These are phyloP conservation scores for Xanthoconium purpureum DNA, from an alignment of 768 basidiomycete species.

Conservation along the genomic window DNA sequence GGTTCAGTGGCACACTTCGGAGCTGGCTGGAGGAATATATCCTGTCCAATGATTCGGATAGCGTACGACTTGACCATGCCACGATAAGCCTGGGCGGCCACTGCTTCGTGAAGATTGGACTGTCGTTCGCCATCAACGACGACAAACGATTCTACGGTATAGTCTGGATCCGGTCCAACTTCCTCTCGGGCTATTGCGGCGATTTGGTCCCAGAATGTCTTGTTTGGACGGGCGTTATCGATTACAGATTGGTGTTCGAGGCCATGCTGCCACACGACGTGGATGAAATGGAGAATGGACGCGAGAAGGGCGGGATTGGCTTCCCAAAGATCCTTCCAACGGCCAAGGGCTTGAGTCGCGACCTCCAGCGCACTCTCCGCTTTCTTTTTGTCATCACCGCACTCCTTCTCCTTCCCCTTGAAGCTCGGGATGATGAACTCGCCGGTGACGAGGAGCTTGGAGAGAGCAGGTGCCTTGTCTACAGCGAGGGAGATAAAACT, in stretches of 20 bases:
- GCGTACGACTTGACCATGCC: slow-evolving; percentile 72
- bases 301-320: slow-evolving; percentile 73
- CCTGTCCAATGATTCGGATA: slow-evolving; percentile 68
- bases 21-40: slow-evolving; percentile 62
- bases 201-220: slow-evolving; percentile 69
- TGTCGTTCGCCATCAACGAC: slow-evolving; percentile 36
- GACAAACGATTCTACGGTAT: slow-evolving; percentile 49
- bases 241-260: slow-evolving; percentile 66
- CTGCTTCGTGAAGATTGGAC: slow-evolving; percentile 58
- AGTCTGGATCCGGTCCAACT: slow-evolving; percentile 72
- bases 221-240: slow-evolving; percentile 52
- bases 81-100: slow-evolving; percentile 65
- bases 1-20: slow-evolving; percentile 36
- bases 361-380: slow-evolving; percentile 60
- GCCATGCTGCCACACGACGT: slow-evolving; percentile 76
- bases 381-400: slow-evolving; percentile 31
- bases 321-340: slow-evolving; percentile 77
- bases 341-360: slow-evolving; percentile 61
- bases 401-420: slow-evolving; percentile 37
- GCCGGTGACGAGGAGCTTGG: slow-evolving; percentile 74
- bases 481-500: slow-evolving; percentile 77
- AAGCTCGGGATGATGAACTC: slow-evolving; percentile 52
- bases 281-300: slow-evolving; percentile 71
- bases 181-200: slow-evolving; percentile 62
- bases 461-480: slow-evolving; percentile 83